Evolutionary conservation across 306 rosid species (phyloP).

Genomic region (Prunus fruticosa): DNA sequence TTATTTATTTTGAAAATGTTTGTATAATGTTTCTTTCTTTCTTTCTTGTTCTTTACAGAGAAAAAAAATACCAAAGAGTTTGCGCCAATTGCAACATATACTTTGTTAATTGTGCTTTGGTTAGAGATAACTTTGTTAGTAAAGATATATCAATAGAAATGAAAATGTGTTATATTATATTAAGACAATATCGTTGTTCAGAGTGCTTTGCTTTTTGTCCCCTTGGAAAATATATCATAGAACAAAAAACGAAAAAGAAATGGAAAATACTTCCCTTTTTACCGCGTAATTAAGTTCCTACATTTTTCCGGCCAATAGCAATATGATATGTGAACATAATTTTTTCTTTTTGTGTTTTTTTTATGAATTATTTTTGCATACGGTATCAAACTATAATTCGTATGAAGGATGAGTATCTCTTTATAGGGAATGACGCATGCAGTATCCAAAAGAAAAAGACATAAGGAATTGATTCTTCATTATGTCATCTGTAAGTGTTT

Average conservation of each 20-base stretch:
- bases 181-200: neutral
- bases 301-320: too few relatives aligned
- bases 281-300: too few relatives aligned
- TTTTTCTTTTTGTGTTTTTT: too few relatives aligned
- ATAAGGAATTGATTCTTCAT: neutral
- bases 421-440: too few relatives aligned
- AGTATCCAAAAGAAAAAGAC: neutral
- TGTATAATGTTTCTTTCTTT: conserved; percentile 44
- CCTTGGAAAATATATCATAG: conserved; percentile 14
- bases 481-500: neutral
- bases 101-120: conserved; percentile 36
- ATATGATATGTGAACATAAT: too few relatives aligned
- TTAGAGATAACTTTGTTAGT: conserved; percentile 20
- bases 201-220: conserved; percentile 21
- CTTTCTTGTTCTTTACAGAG: conserved; percentile 30
- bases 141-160: conserved; percentile 27
- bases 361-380: too few relatives aligned
- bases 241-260: neutral
- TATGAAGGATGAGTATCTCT: too few relatives aligned
- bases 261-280: neutral
- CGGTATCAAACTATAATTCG: too few relatives aligned
- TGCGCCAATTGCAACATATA: conserved; percentile 56
- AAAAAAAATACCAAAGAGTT: conserved; percentile 50
- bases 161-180: conserved; percentile 25
- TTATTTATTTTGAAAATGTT: conserved; percentile 48